Conservation (phyloP, 495 filamentous ascomycete species). For the Annulohypoxylon moriforme region DNA sequence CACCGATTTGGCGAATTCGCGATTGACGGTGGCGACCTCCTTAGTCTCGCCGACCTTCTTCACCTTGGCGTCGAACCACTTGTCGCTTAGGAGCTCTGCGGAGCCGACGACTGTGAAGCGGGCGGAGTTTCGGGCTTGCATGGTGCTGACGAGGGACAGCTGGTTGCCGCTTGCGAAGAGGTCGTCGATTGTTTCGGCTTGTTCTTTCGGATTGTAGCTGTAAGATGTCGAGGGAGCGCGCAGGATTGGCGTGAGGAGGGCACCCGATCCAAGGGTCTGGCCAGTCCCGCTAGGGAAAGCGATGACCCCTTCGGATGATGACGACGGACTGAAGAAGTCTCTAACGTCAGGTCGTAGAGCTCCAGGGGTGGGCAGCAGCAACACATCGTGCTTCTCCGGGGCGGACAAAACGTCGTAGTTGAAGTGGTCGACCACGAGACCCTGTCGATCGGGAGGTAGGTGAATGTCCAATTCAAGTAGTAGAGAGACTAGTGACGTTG, state of each 20-base stretch:
- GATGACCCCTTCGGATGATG: conserved; percentile 62
- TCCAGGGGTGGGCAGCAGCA: conserved; percentile 75
- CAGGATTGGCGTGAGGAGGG: conserved; percentile 82
- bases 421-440: conserved; percentile 93
- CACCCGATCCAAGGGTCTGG: conserved; percentile 80
- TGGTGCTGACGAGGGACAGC: conserved; percentile 79
- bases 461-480: conserved; percentile 93
- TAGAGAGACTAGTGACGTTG: conserved; percentile 82
- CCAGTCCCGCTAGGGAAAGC: conserved; percentile 84
- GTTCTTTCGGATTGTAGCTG: conserved; percentile 94
- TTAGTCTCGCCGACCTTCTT: conserved; percentile 67
- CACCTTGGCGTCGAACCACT: conserved; percentile 89
- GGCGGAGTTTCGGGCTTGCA: conserved; percentile 94
- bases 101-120: conserved; percentile 89
- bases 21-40: conserved; percentile 75
- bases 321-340: conserved; percentile 79
- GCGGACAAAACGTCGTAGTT: conserved; percentile 84
- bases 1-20: conserved; percentile 84
- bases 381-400: conserved; percentile 86
- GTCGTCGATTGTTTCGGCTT: conserved; percentile 73
- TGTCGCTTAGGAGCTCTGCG: conserved; percentile 84
- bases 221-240: conserved; percentile 86
- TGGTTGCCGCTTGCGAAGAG: conserved; percentile 86
- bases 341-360: conserved; percentile 74
- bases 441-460: conserved; percentile 82